Conservation (phyloP, 768 basidiomycete genomes). For the Serendipita sp. region DNA sequence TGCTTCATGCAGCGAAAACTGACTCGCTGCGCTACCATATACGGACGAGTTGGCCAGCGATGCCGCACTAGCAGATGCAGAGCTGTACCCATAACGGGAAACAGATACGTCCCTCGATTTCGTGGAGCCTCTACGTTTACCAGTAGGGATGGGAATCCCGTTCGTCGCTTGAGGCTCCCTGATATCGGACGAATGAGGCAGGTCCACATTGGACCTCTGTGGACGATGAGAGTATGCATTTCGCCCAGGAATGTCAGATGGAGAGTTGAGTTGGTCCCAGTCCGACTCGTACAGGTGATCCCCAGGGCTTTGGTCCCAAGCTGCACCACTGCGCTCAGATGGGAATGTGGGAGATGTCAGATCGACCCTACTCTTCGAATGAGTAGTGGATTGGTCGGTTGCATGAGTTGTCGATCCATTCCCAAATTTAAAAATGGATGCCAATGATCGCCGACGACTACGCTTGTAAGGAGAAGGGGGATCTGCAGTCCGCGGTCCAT, state of each 20-base stretch:
- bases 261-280: not conserved
- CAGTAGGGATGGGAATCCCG: not conserved
- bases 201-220: not conserved
- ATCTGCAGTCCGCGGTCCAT: not conserved
- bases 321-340: not conserved
- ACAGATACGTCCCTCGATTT: not conserved
- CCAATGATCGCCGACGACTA: not conserved
- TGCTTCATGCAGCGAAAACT: not conserved
- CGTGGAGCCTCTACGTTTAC: not conserved
- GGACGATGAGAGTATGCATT: not conserved
- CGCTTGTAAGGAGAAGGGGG: constrained; percentile 4
- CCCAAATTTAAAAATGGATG: constrained; percentile 6
- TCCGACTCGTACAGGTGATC: not conserved
- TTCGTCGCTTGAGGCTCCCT: not conserved
- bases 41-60: not conserved
- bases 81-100: not conserved
- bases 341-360: not conserved
- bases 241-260: not conserved
- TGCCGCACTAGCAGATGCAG: not conserved
- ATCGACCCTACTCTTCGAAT: not conserved
- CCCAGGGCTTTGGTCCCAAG: not conserved
- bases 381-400: not conserved
- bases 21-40: constrained; percentile 5
- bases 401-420: not conserved
- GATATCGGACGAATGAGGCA: not conserved